A percentile compares a stretch with the other conserved stretches of the same genome.
Evolutionary conservation across 305 asterid species (phyloP).

Genomic region (Andrographis paniculata): DNA sequence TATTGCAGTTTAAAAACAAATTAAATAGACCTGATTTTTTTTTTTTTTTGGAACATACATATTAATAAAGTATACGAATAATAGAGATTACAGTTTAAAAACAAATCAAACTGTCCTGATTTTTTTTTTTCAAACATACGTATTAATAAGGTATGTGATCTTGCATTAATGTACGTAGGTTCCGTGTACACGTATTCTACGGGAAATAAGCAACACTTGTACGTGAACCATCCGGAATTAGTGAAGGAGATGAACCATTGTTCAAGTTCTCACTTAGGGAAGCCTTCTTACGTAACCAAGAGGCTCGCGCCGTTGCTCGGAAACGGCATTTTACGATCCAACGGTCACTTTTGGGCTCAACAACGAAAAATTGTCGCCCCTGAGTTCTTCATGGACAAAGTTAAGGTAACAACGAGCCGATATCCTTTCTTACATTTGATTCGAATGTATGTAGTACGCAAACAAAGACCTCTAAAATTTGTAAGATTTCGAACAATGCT

Average conservation of each 20-base stretch:
- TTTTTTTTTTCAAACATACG: not conserved
- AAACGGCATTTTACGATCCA: conserved; percentile 75
- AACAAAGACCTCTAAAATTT: no score
- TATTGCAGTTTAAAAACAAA: no score
- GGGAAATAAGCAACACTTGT: conserved; percentile 72
- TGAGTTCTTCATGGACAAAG: conserved; percentile 67
- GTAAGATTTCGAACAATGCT: no score
- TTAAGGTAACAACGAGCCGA: conserved; percentile 76
- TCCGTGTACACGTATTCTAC: conserved; percentile 54
- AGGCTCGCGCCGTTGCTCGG: conserved; percentile 88
- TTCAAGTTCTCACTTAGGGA: conserved; percentile 42
- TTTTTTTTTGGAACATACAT: no score
- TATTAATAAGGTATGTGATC: not conserved
- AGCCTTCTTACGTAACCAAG: conserved; percentile 69
- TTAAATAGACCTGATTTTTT: no score
- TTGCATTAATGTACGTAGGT: conserved; percentile 32
- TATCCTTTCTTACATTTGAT: no score
- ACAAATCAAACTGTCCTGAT: not conserved
- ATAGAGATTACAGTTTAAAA: no score
- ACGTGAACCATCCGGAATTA: conserved; percentile 55
- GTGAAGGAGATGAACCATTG: conserved; percentile 73
- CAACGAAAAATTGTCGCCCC: conserved; percentile 82
- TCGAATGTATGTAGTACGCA: no score
- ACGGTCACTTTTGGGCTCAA: conserved; percentile 64
- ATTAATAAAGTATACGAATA: no score